Evolutionary conservation across 495 filamentous ascomycete genomes (phyloP).

Genomic region (Oleoguttula mirabilis): DNA sequence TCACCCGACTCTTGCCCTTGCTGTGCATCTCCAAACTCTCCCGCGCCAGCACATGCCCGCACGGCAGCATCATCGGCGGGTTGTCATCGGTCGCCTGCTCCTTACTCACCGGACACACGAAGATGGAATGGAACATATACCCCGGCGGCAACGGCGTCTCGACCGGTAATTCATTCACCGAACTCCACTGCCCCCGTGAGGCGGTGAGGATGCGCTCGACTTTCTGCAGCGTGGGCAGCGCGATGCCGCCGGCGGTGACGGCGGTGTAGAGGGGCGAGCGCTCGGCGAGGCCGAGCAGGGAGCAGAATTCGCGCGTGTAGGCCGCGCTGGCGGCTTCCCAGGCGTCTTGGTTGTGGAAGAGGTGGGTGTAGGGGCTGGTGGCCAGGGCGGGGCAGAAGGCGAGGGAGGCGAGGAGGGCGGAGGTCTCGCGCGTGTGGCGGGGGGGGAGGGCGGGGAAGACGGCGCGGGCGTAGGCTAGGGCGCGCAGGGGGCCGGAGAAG

Average conservation of each 20-base stretch:
- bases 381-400: slow-evolving; percentile 57
- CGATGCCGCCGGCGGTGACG: slow-evolving; percentile 80
- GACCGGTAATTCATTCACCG: slow-evolving; percentile 75
- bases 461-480: slow-evolving; percentile 58
- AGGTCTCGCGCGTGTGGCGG: slow-evolving; percentile 61
- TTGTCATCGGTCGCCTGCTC: slow-evolving; percentile 89
- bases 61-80: slow-evolving; percentile 96
- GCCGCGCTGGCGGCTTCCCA: slow-evolving; percentile 71
- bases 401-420: slow-evolving; percentile 65
- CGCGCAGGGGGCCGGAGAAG: slow-evolving; percentile 38
- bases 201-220: slow-evolving; percentile 69
- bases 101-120: slow-evolving; percentile 93
- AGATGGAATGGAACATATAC: slow-evolving; percentile 91
- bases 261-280: slow-evolving; percentile 86
- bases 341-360: slow-evolving; percentile 60
- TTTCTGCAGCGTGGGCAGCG: slow-evolving; percentile 74
- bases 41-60: slow-evolving; percentile 83
- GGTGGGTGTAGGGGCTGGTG: slow-evolving; percentile 57
- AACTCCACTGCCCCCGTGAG: slow-evolving; percentile 90
- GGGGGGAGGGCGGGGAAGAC: slow-evolving; percentile 55
- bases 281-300: slow-evolving; percentile 73
- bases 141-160: slow-evolving; percentile 78
- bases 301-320: slow-evolving; percentile 92
- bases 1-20: slow-evolving; percentile 69
- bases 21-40: slow-evolving; percentile 60